Percentiles rank a stretch among this genome's conserved stretches.
Evolutionary conservation across 805 yeast species (phyloP).

Genomic region (Starmerella apis): DNA sequence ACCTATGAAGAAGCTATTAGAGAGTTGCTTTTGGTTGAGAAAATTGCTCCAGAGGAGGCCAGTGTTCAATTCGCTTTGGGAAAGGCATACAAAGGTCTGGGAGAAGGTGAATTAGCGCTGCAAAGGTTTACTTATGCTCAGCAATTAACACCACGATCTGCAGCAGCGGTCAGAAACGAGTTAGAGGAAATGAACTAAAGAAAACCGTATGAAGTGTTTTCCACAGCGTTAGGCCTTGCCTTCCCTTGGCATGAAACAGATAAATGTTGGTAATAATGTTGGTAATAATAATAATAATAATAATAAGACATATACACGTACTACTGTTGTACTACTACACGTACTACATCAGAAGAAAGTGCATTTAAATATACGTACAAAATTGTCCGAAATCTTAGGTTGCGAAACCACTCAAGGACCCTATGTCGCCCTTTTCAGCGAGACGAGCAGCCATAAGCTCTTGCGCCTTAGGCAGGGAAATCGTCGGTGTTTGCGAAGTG

Average conservation of each 20-base stretch:
- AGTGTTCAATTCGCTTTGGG: constrained; percentile 85
- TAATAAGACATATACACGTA: not conserved
- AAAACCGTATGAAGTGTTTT: no score
- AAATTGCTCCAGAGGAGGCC: constrained; percentile 88
- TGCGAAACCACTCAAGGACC: constrained; percentile 14
- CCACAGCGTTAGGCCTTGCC: no score
- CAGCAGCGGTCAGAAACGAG: constrained; percentile 52
- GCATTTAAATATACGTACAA: not conserved
- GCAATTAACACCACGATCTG: constrained; percentile 70
- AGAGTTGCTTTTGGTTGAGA: constrained; percentile 61
- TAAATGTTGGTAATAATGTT: no score
- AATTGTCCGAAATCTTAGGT: not conserved
- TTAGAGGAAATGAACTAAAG: constrained; percentile 38
- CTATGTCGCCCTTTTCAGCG: constrained; percentile 34
- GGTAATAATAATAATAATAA: no score
- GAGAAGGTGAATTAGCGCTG: constrained; percentile 66
- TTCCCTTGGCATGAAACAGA: no score
- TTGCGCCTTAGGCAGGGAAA: constrained; percentile 76
- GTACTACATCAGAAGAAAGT: no score
- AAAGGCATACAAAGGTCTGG: constrained; percentile 66
- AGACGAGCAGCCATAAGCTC: constrained; percentile 73
- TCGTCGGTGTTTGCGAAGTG: constrained; percentile 92
- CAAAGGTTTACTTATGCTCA: constrained; percentile 79
- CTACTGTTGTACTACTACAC: no score
- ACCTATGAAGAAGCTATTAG: constrained; percentile 60